Evolutionary conservation across 768 basidiomycete genomes (phyloP).

Genomic region (Suillus plorans): DNA sequence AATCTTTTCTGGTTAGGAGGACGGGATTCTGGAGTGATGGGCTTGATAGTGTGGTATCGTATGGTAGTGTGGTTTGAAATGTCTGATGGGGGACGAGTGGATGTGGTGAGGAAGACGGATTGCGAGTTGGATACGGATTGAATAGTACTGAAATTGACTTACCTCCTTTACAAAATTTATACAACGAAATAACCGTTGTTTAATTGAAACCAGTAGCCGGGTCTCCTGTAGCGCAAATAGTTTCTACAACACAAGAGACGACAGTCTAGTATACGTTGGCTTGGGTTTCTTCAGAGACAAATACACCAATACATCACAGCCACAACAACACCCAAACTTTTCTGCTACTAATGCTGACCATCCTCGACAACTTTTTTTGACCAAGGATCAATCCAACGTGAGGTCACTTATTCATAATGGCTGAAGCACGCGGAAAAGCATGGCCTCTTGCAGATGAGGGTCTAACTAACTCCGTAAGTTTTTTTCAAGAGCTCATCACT

Average conservation of each 20-base stretch:
- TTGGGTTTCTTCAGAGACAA: slow-evolving; percentile 5
- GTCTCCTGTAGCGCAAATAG: neutral
- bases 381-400: slow-evolving; percentile 87
- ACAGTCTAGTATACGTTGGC: neutral
- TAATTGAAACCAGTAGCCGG: neutral
- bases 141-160: slow-evolving; percentile 30
- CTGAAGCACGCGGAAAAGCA: slow-evolving; percentile 73
- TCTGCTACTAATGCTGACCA: neutral
- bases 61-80: slow-evolving; percentile 38
- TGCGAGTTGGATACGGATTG: slow-evolving; percentile 51
- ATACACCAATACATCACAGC: slow-evolving; percentile 5
- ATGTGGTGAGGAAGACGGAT: slow-evolving; percentile 58
- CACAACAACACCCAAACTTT: neutral
- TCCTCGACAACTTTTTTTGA: slow-evolving; percentile 35
- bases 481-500: slow-evolving; percentile 1
- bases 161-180: slow-evolving; percentile 24
- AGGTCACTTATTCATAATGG: slow-evolving; percentile 67
- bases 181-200: neutral
- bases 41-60: slow-evolving; percentile 43
- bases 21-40: slow-evolving; percentile 42
- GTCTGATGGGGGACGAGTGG: slow-evolving; percentile 55
- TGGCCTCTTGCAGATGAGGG: slow-evolving; percentile 85
- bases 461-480: slow-evolving; percentile 84
- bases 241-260: neutral
- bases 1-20: slow-evolving; percentile 28